A percentile compares a stretch with the other conserved stretches of the same genome.
Conservation (phyloP, 139 green algal genomes). For the Chlamydomonas sphaeroides region DNA sequence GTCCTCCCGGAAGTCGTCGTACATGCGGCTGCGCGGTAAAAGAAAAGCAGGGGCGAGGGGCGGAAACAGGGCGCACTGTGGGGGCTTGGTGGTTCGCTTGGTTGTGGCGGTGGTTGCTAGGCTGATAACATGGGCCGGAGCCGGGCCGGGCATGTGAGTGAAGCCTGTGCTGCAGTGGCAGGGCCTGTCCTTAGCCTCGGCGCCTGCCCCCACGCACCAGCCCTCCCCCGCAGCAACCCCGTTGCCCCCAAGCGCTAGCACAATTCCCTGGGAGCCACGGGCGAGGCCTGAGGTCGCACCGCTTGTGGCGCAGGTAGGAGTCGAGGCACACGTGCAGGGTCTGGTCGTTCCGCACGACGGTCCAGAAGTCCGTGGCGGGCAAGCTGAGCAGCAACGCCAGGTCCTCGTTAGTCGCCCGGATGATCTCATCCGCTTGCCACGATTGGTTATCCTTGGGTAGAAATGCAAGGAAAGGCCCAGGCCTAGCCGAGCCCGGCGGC, state of each 20-base stretch:
- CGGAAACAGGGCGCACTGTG: too few relatives aligned
- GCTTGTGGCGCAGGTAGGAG: slow-evolving; percentile 69
- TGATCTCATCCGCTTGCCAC: slow-evolving; percentile 37
- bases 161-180: too few relatives aligned
- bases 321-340: slow-evolving; percentile 72
- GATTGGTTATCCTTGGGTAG: slow-evolving; percentile 63
- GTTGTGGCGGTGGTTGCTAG: too few relatives aligned
- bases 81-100: too few relatives aligned
- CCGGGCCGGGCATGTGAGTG: too few relatives aligned
- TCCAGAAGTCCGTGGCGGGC: slow-evolving; percentile 64
- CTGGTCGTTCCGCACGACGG: slow-evolving; percentile 44
- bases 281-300: too few relatives aligned
- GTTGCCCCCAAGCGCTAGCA: not conserved
- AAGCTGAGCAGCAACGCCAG: slow-evolving; percentile 58
- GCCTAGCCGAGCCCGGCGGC: too few relatives aligned
- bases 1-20: slow-evolving; percentile 24
- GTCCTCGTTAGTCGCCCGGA: slow-evolving; percentile 61
- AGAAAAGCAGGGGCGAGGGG: too few relatives aligned
- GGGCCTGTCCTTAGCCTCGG: too few relatives aligned
- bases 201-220: too few relatives aligned
- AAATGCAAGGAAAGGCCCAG: slow-evolving; percentile 61
- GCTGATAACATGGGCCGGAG: too few relatives aligned
- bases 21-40: not conserved
- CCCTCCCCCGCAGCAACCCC: not conserved
- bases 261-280: too few relatives aligned